These are phyloP conservation scores for Lichtheimia hyalospora DNA, from an alignment of 371 early-diverging fungal genomes.

Conservation along the genomic window DNA sequence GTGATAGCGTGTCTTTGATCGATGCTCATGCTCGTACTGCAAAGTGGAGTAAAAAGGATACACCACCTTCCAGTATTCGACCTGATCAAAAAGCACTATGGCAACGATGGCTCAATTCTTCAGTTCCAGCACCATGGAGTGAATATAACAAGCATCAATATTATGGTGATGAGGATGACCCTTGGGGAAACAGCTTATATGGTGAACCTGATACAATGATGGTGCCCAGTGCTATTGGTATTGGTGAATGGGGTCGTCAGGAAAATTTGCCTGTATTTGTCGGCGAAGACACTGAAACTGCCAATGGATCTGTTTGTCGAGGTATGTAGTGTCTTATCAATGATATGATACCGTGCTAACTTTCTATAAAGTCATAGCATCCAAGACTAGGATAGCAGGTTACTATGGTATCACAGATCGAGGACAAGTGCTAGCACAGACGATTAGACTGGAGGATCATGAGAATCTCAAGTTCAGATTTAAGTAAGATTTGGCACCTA, in stretches of 20 bases:
- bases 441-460: constrained; percentile 20
- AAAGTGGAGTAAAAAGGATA: constrained; percentile 12
- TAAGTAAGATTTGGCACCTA: constrained; percentile 6
- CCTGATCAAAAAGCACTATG: not conserved
- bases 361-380: constrained; percentile 2
- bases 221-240: constrained; percentile 23
- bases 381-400: constrained; percentile 19
- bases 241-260: constrained; percentile 36
- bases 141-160: not conserved
- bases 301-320: constrained; percentile 25
- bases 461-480: constrained; percentile 18
- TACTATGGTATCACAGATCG: constrained; percentile 33
- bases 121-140: constrained; percentile 9
- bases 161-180: constrained; percentile 13
- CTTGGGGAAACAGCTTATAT: constrained; percentile 3
- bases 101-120: not conserved
- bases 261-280: constrained; percentile 22
- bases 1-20: constrained; percentile 20
- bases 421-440: constrained; percentile 34
- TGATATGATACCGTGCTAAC: not conserved
- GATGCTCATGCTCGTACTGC: constrained; percentile 22
- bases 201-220: constrained; percentile 15
- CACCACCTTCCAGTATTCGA: constrained; percentile 11
- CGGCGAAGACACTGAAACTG: constrained; percentile 23
- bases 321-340: constrained; percentile 12